These are phyloP conservation scores for Aspergillus cavernicola DNA, from an alignment of 495 filamentous ascomycete genomes.

Conservation along the genomic window DNA sequence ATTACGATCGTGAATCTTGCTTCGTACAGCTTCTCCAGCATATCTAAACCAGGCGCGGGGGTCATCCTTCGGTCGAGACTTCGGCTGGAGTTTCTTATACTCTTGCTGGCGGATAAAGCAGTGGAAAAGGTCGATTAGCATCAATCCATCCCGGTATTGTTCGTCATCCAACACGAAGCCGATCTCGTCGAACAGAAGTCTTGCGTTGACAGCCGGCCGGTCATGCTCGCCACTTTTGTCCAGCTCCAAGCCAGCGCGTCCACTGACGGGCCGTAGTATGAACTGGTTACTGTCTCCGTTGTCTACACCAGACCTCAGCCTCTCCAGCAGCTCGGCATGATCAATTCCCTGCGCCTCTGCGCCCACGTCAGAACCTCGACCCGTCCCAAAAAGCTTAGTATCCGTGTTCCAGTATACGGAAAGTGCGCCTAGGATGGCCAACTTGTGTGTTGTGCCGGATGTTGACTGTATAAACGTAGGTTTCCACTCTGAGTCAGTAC, in stretches of 20 bases:
- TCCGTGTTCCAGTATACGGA: conserved; percentile 99
- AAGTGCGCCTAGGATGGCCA: conserved; percentile 80
- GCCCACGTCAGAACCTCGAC: conserved; percentile 54
- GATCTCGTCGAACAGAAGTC: conserved; percentile 89
- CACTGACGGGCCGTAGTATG: conserved; percentile 91
- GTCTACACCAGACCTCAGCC: conserved; percentile 73
- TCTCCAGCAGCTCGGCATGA: conserved; percentile 71
- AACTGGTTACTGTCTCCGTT: conserved; percentile 78
- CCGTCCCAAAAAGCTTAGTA: conserved; percentile 72
- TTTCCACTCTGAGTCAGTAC: conserved; percentile 88
- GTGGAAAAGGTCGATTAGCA: conserved; percentile 98
- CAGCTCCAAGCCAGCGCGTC: conserved; percentile 85
- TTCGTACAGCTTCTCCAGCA: conserved; percentile 80
- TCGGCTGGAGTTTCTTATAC: conserved; percentile 90
- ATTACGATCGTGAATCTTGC: conserved; percentile 91
- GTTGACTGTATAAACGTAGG: conserved; percentile 92
- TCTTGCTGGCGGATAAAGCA: conserved; percentile 98
- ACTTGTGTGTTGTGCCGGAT: conserved; percentile 78
- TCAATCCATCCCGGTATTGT: conserved; percentile 92
- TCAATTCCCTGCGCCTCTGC: conserved; percentile 62
- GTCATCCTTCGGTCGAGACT: conserved; percentile 79
- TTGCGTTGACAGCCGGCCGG: conserved; percentile 83
- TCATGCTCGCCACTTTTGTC: conserved; percentile 83
- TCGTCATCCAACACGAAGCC: conserved; percentile 93
- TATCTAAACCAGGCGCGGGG: conserved; percentile 89